These are phyloP conservation scores for Mimosa bimucronata DNA, from an alignment of 306 rosid genomes.

Conservation along the genomic window DNA sequence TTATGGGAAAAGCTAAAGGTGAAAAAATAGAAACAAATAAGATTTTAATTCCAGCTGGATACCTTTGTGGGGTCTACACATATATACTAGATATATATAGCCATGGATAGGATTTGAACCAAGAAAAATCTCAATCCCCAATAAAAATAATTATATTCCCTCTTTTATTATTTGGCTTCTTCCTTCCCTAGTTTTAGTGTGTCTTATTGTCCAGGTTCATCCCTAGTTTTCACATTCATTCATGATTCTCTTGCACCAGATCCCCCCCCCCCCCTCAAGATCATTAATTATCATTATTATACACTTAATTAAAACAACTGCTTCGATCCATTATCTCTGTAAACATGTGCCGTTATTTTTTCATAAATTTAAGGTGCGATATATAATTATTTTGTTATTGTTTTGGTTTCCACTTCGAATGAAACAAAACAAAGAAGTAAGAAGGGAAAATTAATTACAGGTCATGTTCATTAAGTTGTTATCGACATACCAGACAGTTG, in stretches of 20 bases:
- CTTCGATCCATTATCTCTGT: too few relatives aligned
- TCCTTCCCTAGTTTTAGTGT: constrained; percentile 47
- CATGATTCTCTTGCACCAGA: background rate
- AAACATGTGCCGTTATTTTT: background rate
- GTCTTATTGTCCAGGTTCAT: constrained; percentile 73
- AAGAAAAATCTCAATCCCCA: constrained; percentile 38
- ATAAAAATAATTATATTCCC: constrained; percentile 38
- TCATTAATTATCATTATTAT: too few relatives aligned
- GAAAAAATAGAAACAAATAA: background rate
- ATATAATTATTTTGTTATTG: background rate
- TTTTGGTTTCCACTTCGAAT: background rate
- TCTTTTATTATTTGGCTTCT: constrained; percentile 66
- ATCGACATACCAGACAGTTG: too few relatives aligned
- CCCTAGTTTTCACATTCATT: background rate
- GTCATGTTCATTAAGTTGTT: too few relatives aligned
- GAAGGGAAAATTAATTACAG: too few relatives aligned
- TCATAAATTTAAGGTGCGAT: background rate
- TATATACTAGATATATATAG: constrained; percentile 52
- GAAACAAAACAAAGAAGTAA: background rate
- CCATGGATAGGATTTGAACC: background rate
- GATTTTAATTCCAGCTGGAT: constrained; percentile 35
- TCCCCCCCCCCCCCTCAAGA: background rate
- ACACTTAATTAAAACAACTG: too few relatives aligned
- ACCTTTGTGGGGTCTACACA: background rate
- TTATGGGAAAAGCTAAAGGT: too few relatives aligned